phyloP scores from a whole-genome alignment of 495 filamentous ascomycete species.

The Penicillium antarcticum region DNA sequence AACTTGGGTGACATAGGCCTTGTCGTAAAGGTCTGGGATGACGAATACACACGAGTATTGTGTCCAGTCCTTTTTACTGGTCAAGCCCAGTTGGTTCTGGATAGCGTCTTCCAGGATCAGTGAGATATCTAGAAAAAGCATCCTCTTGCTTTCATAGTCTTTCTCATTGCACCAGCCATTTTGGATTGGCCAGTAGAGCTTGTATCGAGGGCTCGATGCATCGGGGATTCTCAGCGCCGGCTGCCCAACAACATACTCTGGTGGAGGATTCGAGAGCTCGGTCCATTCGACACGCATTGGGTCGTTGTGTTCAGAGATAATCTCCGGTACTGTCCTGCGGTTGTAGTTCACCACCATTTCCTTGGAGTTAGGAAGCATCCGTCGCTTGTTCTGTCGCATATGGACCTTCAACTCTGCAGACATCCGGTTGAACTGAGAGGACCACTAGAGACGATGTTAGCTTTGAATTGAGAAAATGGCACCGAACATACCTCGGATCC shows the following conservation, averaged over 20 bases:
- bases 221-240: conserved; percentile 84
- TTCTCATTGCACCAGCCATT: conserved; percentile 86
- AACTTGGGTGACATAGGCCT: conserved; percentile 78
- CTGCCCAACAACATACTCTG: conserved; percentile 75
- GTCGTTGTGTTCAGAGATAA: conserved; percentile 91
- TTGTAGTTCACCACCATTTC: conserved; percentile 94
- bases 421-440: conserved; percentile 75
- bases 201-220: conserved; percentile 83
- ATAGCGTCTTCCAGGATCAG: conserved; percentile 83
- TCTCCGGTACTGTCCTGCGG: conserved; percentile 71
- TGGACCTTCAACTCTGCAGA: conserved; percentile 79
- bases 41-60: conserved; percentile 93
- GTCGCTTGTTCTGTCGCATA: conserved; percentile 89
- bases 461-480: not conserved
- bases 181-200: conserved; percentile 85
- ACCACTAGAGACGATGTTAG: conserved; percentile 48
- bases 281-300: conserved; percentile 93
- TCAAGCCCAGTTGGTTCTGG: conserved; percentile 73
- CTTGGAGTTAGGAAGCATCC: conserved; percentile 92
- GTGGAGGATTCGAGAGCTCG: conserved; percentile 64
- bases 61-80: conserved; percentile 72
- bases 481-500: conserved; percentile 68
- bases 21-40: conserved; percentile 95
- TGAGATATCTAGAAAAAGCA: conserved; percentile 81
- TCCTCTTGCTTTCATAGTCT: conserved; percentile 73